phyloP scores from a whole-genome alignment of 2,329 filamentous ascomycete species.

The Monilinia vaccinii-corymbosi region DNA sequence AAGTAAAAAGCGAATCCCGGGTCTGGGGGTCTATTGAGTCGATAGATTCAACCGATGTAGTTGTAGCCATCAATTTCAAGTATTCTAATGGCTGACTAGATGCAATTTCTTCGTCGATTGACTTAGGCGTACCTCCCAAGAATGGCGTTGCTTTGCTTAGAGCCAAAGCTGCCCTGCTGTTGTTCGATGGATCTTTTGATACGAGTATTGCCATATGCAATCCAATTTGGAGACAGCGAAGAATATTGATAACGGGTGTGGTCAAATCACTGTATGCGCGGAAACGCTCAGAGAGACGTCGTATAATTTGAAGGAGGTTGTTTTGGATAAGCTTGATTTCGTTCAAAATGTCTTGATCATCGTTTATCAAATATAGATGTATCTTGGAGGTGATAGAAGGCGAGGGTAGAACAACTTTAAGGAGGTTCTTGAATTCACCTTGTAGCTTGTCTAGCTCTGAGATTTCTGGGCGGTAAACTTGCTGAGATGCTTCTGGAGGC shows the following conservation, averaged over 20 bases:
- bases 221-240: conserved; percentile 71
- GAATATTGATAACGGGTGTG: conserved; percentile 65
- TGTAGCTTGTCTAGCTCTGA: conserved; percentile 67
- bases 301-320: conserved; percentile 60
- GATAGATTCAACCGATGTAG: conserved; percentile 40
- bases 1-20: conserved; percentile 50
- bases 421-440: conserved; percentile 70
- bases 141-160: conserved; percentile 46
- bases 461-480: conserved; percentile 60
- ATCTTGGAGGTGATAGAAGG: conserved; percentile 14
- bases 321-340: conserved; percentile 37
- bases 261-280: conserved; percentile 80
- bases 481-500: conserved; percentile 52
- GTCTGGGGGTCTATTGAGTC: conserved; percentile 32
- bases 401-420: conserved; percentile 38
- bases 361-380: conserved; percentile 15
- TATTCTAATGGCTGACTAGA: conserved; percentile 35
- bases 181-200: conserved; percentile 6
- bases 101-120: conserved; percentile 13
- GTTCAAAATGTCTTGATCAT: conserved; percentile 34
- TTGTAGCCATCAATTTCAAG: conserved; percentile 39
- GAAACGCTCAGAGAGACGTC: conserved; percentile 60
- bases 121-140: conserved; percentile 35
- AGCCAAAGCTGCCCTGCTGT: conserved; percentile 10
- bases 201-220: conserved; percentile 46